These are phyloP conservation scores for Rhazya stricta DNA, from an alignment of 257 asterid species.

Conservation along the genomic window DNA sequence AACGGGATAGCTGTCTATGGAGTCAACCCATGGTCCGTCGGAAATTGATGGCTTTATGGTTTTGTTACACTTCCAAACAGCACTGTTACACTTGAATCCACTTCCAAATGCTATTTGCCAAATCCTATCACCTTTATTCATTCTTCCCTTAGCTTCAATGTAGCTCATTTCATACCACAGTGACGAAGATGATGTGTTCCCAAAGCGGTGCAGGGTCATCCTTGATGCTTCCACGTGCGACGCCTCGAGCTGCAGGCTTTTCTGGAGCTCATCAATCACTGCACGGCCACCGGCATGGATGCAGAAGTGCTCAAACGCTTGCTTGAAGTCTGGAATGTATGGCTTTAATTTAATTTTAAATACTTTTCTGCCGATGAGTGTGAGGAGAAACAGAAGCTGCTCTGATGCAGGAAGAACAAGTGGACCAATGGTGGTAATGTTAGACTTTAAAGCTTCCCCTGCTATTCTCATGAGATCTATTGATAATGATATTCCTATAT, in stretches of 20 bases:
- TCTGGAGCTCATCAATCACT: slow-evolving; percentile 62
- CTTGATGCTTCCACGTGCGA: slow-evolving; percentile 58
- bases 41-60: slow-evolving; percentile 34
- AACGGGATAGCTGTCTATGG: slow-evolving; percentile 48
- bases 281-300: slow-evolving; percentile 62
- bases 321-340: slow-evolving; percentile 58
- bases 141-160: slow-evolving; percentile 55
- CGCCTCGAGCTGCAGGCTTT: slow-evolving; percentile 41
- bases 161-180: slow-evolving; percentile 53
- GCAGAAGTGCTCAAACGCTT: slow-evolving; percentile 54
- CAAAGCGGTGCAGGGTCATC: slow-evolving; percentile 52
- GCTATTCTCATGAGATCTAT: slow-evolving; percentile 56
- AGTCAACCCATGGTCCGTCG: slow-evolving; percentile 51
- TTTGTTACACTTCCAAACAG: slow-evolving; percentile 60
- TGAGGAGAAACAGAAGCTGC: slow-evolving; percentile 48
- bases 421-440: slow-evolving; percentile 56
- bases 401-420: slow-evolving; percentile 52
- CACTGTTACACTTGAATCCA: too few species aligned
- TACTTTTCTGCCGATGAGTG: slow-evolving; percentile 47
- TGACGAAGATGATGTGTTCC: slow-evolving; percentile 57
- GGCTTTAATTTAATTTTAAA: slow-evolving; percentile 48
- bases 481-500: slow-evolving; percentile 47
- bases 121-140: slow-evolving; percentile 49
- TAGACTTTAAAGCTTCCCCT: slow-evolving; percentile 48
- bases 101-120: slow-evolving; percentile 66